Percentiles rank a stretch among this genome's conserved stretches.
Evolutionary conservation across 257 asterid genomes (phyloP).

Genomic region (Solanum stenotomum): DNA sequence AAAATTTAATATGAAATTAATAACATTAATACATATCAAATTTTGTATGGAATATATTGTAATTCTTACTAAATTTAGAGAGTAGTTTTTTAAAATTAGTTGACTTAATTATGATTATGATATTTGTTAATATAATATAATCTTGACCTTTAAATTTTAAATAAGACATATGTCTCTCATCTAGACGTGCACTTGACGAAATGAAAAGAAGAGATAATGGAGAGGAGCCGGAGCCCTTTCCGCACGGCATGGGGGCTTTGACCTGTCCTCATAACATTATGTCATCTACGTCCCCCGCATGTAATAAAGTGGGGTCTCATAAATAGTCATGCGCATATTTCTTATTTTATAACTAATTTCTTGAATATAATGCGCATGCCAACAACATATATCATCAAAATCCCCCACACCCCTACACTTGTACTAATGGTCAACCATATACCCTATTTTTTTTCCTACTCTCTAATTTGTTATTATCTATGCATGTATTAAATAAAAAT

Average conservation of each 20-base stretch:
- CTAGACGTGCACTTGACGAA: no score
- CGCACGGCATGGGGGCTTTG: neutral
- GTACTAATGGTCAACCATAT: neutral
- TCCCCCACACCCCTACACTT: conserved; percentile 6
- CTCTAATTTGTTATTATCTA: neutral
- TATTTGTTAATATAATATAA: no score
- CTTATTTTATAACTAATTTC: conserved; percentile 13
- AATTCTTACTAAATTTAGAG: no score
- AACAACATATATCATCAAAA: conserved; percentile 11
- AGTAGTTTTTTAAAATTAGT: no score
- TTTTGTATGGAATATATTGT: no score
- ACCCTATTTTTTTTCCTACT: neutral
- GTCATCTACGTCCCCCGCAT: conserved; percentile 41
- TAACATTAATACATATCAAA: no score
- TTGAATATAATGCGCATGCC: conserved; percentile 36
- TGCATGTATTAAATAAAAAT: neutral
- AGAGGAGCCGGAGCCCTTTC: no score
- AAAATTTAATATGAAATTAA: no score
- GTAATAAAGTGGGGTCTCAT: conserved; percentile 34
- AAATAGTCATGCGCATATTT: conserved; percentile 3
- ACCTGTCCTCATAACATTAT: neutral
- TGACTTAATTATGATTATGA: no score
- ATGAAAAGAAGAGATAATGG: no score
- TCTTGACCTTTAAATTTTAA: no score
- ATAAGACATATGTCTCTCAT: no score